Percentiles rank a stretch among this genome's conserved stretches.
Evolutionary conservation across 768 basidiomycete species (phyloP).

Genomic region (Lentinula boryana): DNA sequence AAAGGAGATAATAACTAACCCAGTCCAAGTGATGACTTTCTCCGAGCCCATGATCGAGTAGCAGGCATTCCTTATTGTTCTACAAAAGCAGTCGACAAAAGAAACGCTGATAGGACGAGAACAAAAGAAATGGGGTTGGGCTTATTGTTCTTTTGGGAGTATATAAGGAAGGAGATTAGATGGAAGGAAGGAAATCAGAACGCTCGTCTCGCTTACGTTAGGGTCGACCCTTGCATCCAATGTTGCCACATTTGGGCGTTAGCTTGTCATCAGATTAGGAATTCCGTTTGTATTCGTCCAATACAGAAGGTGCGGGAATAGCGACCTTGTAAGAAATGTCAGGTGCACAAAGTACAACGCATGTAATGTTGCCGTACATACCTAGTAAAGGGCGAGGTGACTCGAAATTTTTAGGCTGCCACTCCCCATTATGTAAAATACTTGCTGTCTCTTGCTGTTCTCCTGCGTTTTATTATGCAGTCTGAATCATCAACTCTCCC

Average conservation of each 20-base stretch:
- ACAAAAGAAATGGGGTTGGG: neutral
- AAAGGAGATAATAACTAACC: neutral
- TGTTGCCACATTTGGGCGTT: neutral
- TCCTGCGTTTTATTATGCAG: no score
- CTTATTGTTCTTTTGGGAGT: constrained; percentile 5
- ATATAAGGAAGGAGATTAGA: neutral
- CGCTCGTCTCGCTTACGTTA: neutral
- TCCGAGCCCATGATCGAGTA: constrained; percentile 1
- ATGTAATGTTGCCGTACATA: constrained; percentile 1
- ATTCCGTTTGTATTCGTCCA: neutral
- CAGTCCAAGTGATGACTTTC: constrained; percentile 2
- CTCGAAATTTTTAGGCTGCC: no score
- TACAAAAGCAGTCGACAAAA: constrained; percentile 1
- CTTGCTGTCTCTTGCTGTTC: no score
- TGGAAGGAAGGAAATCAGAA: neutral
- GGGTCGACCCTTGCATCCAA: neutral
- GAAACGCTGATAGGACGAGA: neutral
- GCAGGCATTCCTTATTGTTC: constrained; percentile 4
- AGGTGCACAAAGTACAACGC: constrained; percentile 1
- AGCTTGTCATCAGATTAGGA: neutral
- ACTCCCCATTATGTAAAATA: no score
- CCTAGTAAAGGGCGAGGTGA: neutral
- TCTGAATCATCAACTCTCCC: no score
- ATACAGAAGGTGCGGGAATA: neutral
- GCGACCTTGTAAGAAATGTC: constrained; percentile 3